These are phyloP conservation scores for Lichtheimia hyalospora DNA, from an alignment of 371 early-diverging fungal genomes.

Conservation along the genomic window DNA sequence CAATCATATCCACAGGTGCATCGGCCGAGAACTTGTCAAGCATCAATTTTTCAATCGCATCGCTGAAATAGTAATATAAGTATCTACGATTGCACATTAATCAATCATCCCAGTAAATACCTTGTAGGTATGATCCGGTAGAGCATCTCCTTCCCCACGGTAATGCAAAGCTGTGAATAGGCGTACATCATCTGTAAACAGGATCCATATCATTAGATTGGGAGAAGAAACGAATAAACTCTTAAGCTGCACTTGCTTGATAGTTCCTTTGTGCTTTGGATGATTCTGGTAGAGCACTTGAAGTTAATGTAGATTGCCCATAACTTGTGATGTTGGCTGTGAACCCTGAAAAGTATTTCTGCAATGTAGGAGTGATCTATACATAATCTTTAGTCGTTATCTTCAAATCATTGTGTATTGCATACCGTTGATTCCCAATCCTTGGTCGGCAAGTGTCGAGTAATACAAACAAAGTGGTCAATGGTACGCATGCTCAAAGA, in stretches of 20 bases:
- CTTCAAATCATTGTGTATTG: not conserved
- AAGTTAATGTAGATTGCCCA: constrained; percentile 10
- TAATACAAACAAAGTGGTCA: constrained; percentile 53
- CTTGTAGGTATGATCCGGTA: constrained; percentile 59
- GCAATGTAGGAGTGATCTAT: constrained; percentile 60
- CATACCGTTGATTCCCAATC: constrained; percentile 66
- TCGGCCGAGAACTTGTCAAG: constrained; percentile 38
- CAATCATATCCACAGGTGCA: too few relatives aligned
- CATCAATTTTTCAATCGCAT: constrained; percentile 56
- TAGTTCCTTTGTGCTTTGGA: constrained; percentile 41
- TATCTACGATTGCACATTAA: not conserved
- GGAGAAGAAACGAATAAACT: not conserved
- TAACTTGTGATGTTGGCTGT: constrained; percentile 30
- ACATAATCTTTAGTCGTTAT: not conserved
- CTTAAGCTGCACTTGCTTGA: constrained; percentile 27
- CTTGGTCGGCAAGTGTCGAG: constrained; percentile 37
- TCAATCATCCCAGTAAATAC: constrained; percentile 20
- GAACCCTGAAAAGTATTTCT: constrained; percentile 67
- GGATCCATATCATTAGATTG: not conserved
- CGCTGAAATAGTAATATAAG: constrained; percentile 24
- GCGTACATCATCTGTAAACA: constrained; percentile 58
- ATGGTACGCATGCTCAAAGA: constrained; percentile 57
- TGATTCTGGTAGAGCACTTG: constrained; percentile 17
- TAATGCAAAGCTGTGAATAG: constrained; percentile 53
- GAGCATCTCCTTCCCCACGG: constrained; percentile 58